Evolutionary conservation across 805 yeast genomes (phyloP).

Genomic region (Yamadazyma kitorensis): DNA sequence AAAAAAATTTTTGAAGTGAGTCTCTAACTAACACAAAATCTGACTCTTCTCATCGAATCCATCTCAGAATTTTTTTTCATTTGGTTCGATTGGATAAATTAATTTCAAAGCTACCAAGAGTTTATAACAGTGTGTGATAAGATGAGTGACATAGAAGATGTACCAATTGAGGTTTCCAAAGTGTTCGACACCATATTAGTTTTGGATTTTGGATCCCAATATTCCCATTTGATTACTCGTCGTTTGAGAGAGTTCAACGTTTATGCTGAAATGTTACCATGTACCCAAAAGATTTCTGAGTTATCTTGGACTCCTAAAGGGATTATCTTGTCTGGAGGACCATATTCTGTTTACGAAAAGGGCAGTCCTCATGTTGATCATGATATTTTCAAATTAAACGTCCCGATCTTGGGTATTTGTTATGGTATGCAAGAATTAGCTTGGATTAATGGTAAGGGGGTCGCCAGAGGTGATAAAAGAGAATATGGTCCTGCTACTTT

Average conservation of each 20-base stretch:
- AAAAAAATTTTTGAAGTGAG: too few species aligned
- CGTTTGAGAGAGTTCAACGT: slow-evolving; percentile 97
- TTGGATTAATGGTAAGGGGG: slow-evolving; percentile 94
- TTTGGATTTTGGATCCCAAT: slow-evolving; percentile 97
- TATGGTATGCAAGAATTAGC: slow-evolving; percentile 99
- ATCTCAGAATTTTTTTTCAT: too few species aligned
- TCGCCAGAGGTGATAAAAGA: slow-evolving; percentile 93
- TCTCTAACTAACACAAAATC: too few species aligned
- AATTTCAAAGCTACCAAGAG: too few species aligned
- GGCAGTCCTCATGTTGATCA: slow-evolving; percentile 98
- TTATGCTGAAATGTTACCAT: slow-evolving; percentile 98
- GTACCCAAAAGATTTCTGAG: slow-evolving; percentile 95
- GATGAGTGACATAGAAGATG: slow-evolving; percentile 22
- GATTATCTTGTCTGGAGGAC: slow-evolving; percentile 94
- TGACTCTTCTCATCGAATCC: too few species aligned
- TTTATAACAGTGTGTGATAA: too few species aligned
- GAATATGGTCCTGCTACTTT: slow-evolving; percentile 97
- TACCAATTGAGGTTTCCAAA: slow-evolving; percentile 66
- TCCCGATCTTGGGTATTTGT: slow-evolving; percentile 96
- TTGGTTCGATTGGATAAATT: too few species aligned
- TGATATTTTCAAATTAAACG: slow-evolving; percentile 83
- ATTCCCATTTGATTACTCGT: slow-evolving; percentile 94
- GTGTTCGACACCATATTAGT: slow-evolving; percentile 96
- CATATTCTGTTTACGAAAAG: slow-evolving; percentile 93
- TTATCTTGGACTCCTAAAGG: slow-evolving; percentile 95